These are phyloP conservation scores for Talaromyces funiculosus DNA, from an alignment of 2,329 filamentous ascomycete species.

Conservation along the genomic window DNA sequence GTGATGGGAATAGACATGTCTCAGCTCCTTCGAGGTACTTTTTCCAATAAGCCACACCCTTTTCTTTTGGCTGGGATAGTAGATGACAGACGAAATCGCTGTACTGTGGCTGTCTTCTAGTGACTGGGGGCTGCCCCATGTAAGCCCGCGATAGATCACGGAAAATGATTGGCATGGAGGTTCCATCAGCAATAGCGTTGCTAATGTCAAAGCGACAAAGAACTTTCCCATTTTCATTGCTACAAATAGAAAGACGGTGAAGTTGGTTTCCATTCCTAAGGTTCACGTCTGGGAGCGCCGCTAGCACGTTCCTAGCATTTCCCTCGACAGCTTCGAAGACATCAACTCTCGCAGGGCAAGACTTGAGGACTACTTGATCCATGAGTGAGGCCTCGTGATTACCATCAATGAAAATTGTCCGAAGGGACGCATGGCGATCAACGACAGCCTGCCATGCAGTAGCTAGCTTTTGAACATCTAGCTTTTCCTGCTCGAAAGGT, in stretches of 20 bases:
- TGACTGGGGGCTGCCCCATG: slow-evolving; percentile 1
- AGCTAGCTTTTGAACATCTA: slow-evolving; percentile 15
- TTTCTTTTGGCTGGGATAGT: slow-evolving; percentile 23
- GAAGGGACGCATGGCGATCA: slow-evolving; percentile 15
- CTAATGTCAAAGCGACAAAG: slow-evolving; percentile 42
- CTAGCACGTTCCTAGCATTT: background rate
- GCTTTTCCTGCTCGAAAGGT: slow-evolving; percentile 1
- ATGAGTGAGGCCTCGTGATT: slow-evolving; percentile 13
- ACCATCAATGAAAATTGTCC: slow-evolving; percentile 16
- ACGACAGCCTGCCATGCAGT: slow-evolving; percentile 18
- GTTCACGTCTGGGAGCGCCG: background rate
- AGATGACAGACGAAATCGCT: slow-evolving; percentile 20
- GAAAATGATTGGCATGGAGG: slow-evolving; percentile 40
- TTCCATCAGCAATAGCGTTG: slow-evolving; percentile 43
- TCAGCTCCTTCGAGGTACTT: slow-evolving; percentile 40
- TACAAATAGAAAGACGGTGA: slow-evolving; percentile 35
- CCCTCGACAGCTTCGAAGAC: background rate
- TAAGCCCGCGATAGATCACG: slow-evolving; percentile 38
- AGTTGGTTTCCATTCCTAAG: slow-evolving; percentile 24
- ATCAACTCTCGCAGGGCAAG: background rate
- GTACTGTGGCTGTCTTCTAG: slow-evolving; percentile 4
- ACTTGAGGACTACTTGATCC: slow-evolving; percentile 15
- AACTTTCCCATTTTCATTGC: slow-evolving; percentile 25
- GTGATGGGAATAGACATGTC: slow-evolving; percentile 42
- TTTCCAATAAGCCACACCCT: slow-evolving; percentile 42